These are phyloP conservation scores for Buxus sempervirens DNA, from an alignment of 164 flowering plant genomes.

Conservation along the genomic window DNA sequence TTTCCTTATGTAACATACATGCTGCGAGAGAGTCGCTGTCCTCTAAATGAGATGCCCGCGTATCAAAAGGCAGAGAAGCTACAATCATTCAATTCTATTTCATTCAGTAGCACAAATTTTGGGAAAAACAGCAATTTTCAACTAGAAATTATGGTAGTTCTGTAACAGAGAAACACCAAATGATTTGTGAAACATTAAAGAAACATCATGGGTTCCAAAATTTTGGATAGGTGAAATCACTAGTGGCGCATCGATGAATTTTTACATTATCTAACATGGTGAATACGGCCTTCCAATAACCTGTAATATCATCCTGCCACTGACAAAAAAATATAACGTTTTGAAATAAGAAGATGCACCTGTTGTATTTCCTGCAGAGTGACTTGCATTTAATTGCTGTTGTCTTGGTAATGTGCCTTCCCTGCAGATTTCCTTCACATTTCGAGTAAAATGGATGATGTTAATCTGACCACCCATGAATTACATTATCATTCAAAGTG, in stretches of 20 bases:
- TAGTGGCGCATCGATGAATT: too few relatives aligned
- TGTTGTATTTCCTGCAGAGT: constrained; percentile 25
- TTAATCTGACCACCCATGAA: not conserved
- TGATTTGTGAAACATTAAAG: too few relatives aligned
- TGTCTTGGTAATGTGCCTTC: constrained; percentile 23
- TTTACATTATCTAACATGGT: too few relatives aligned
- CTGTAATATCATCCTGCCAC: too few relatives aligned
- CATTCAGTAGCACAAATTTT: not conserved
- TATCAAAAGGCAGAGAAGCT: constrained; percentile 21
- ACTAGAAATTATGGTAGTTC: too few relatives aligned
- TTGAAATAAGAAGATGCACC: constrained; percentile 32
- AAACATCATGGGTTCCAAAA: too few relatives aligned
- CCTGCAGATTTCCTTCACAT: constrained; percentile 36
- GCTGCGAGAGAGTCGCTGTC: constrained; percentile 20
- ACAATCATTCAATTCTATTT: constrained; percentile 8
- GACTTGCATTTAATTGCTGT: constrained; percentile 23
- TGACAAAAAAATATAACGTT: too few relatives aligned
- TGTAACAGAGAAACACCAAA: too few relatives aligned
- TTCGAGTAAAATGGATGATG: constrained; percentile 5
- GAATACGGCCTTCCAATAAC: too few relatives aligned
- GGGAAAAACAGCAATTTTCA: too few relatives aligned
- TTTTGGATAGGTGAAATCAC: too few relatives aligned
- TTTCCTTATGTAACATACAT: constrained; percentile 18
- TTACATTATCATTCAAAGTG: constrained; percentile 3
- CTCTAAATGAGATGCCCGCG: constrained; percentile 15